Conservation (phyloP, 139 green algal genomes). For the Zygnema circumcarinatum region DNA sequence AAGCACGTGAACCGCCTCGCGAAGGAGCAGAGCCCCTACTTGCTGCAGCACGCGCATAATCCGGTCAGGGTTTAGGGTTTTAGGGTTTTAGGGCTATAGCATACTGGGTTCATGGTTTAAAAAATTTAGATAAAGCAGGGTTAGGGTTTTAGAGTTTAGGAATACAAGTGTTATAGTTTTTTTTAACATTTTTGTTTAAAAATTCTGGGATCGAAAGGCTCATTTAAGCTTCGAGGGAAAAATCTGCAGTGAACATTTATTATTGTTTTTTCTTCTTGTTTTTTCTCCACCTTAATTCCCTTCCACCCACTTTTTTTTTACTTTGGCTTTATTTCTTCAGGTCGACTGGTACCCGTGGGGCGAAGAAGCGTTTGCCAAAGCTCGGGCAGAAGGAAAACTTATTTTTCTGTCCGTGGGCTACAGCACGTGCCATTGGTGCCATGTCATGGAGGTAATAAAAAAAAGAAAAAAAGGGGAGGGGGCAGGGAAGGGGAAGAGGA, state of each 20-base stretch:
- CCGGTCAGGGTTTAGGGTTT: conserved; percentile 65
- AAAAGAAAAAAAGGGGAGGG: no score
- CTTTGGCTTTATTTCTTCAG: no score
- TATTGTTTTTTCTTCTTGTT: conserved; percentile 36
- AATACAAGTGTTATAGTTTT: background rate
- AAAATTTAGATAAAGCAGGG: background rate
- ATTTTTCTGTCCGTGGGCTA: conserved; percentile 84
- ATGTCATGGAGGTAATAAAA: conserved; percentile 54
- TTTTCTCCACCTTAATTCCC: conserved; percentile 16
- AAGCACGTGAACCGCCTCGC: conserved; percentile 59
- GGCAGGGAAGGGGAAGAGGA: no score
- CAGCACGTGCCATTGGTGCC: conserved; percentile 80
- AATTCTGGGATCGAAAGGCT: background rate
- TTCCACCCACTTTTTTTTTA: conserved; percentile 23
- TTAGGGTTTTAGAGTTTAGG: background rate
- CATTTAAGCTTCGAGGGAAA: background rate
- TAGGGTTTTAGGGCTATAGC: no score
- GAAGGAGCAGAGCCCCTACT: conserved; percentile 77
- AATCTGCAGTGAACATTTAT: background rate
- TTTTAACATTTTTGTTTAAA: background rate
- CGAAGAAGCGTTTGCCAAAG: conserved; percentile 79
- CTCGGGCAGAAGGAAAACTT: conserved; percentile 73
- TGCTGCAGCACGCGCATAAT: conserved; percentile 86
- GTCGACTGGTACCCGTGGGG: conserved; percentile 92
- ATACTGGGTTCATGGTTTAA: no score